Percentiles rank a stretch among this genome's conserved stretches.
Conservation (phyloP, 140 eudicot species). For the Erigeron philadelphicus region DNA sequence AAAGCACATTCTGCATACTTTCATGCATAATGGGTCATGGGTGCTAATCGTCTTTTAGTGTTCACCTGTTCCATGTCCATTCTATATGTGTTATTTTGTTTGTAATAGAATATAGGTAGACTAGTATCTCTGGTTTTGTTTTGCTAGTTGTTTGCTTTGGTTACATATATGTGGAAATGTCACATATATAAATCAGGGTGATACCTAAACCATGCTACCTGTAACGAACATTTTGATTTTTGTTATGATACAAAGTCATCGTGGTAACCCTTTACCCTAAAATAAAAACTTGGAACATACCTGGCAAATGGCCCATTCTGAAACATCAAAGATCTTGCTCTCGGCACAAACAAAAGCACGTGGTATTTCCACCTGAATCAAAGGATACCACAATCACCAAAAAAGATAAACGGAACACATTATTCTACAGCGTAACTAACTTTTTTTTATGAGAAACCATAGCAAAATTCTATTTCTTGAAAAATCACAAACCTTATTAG, state of each 20-base stretch:
- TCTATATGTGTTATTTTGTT: no score
- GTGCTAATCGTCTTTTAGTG: no score
- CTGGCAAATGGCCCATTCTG: conserved; percentile 97
- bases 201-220: no score
- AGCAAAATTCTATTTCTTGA: background rate
- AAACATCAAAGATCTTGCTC: conserved; percentile 80
- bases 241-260: no score
- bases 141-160: no score
- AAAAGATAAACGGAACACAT: background rate
- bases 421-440: background rate
- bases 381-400: conserved; percentile 17
- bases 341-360: conserved; percentile 98
- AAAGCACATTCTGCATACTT: background rate
- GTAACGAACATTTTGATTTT: no score
- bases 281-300: conserved; percentile 31
- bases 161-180: no score
- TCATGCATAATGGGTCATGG: background rate
- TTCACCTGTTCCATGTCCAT: no score
- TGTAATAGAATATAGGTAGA: no score
- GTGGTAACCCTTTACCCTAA: no score
- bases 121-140: no score
- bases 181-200: no score
- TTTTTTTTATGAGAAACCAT: background rate
- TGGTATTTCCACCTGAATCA: conserved; percentile 78
- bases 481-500: conserved; percentile 63